Evolutionary conservation across 345 rosid species (phyloP), one percentile per base, ranked within the genome.

Genomic region (Durio zibethinus): DNA sequence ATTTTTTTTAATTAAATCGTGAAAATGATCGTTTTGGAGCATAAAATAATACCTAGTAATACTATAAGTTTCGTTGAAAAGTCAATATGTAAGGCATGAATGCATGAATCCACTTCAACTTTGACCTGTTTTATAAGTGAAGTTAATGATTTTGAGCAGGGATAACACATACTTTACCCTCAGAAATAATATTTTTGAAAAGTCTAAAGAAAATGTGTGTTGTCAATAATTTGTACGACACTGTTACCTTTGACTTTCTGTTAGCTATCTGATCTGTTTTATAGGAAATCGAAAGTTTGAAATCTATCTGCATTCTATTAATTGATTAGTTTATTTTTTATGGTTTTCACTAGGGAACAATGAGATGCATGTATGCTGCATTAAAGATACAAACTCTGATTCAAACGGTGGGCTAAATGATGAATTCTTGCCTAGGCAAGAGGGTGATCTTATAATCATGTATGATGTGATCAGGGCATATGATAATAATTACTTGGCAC

Each of bases 361-460:
- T 52, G 77, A 73, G 75, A 83, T 93, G 88, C 86, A 84, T 72
- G 90, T 88, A 40, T 96, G 99, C 75, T 96, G 99, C 83, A 83
- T 70, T 73, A 87, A 72, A 73, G 93, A 93, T 20, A 67, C 77
- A 15, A 82, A 83, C 3, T 78, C 54, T 74, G 83, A 75, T 80
- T 31, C 89, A 52, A 84, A 86, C 52, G 78, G 85, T 27, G 84
- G 43, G 27, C 11, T 83, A 27, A 90, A 84, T 3, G 91, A 87
- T 0, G 82, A 80, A 77, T 91, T 86, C 79, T 75, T 90, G 77
- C 90, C 94, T 1, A 91, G 94, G 56, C 86, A 87, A 80, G 84
- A 77, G 56, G 98, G 99, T 11, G 99, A 93, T 80, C 93, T 96
- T 62, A 90, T 92, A 2, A 89, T 96, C 57, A 91, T 91, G 94